Evolutionary conservation across 805 yeast species (phyloP), one percentile per base, ranked within the genome.

Genomic region (Yarrowia sp.): DNA sequence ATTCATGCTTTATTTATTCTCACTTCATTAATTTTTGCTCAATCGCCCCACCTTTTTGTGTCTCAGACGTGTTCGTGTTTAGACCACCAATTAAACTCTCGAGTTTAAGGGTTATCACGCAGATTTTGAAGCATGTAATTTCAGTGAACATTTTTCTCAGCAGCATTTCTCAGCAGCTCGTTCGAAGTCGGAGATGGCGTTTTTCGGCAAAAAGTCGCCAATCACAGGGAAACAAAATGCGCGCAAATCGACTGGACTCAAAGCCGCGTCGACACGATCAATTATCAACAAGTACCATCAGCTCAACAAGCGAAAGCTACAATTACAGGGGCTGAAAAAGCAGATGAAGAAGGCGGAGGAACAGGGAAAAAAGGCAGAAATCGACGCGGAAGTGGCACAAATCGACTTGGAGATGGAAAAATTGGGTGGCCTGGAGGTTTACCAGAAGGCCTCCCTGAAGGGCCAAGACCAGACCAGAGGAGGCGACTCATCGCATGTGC

Each of bases 401-500:
- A 83, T 92, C 6, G 87, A 85, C 67, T 81, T 78, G 2, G 92
- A 89, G 71, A 81, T 88, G 3, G 78, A 78, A 9, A 80, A 77
- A 44, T 78, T 85, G 46, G 98, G 97, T 0, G 98, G 97, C 0
- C 73, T 93, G 1, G 81, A 84, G 58, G 83, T 83, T 11, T 93
- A 93, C 73, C 99, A 93, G 71, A 75, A 80, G 21, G 98, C 98
- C 0, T 90, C 97, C 1, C 82, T 88, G 0, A 84, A 85, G 59
- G 99, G 99, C 0, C 99, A 93, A 71, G 83, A 84, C 66, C 73
- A 75, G 0, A 80, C 81, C 52, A 74, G 98, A 67, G 98, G 99
- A 0, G 96, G 97, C 1, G 99, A 93, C 72, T 90, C 97, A 0
- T 91, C 97, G 2, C 89, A 87, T 69, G 79, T 86, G 70, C 77